phyloP scores from a whole-genome alignment of 2,329 filamentous ascomycete genomes.

The Penicillium sp. region DNA sequence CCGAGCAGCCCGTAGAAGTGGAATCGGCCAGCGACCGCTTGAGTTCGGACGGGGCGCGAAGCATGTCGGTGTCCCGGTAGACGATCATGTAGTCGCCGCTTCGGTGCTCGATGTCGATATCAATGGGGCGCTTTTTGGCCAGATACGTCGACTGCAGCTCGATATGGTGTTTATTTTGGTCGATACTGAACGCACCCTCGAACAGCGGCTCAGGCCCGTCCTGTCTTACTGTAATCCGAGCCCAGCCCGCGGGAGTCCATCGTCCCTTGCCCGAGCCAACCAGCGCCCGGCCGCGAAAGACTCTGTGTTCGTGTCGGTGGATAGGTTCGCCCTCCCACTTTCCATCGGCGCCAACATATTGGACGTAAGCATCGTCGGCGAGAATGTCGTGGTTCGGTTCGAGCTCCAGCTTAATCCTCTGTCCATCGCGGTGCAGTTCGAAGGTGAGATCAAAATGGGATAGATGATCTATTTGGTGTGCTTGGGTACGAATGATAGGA shows the following conservation, averaged over 20 bases:
- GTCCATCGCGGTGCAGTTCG: conserved; percentile 64
- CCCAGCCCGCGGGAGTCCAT: conserved; percentile 86
- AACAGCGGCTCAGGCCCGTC: conserved; percentile 83
- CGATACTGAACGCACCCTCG: conserved; percentile 81
- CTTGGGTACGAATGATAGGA: conserved; percentile 74
- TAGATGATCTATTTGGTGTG: conserved; percentile 74
- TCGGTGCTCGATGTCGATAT: conserved; percentile 63
- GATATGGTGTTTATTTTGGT: conserved; percentile 83
- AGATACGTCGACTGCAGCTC: conserved; percentile 74
- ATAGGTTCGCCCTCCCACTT: conserved; percentile 68
- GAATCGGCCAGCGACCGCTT: conserved; percentile 57
- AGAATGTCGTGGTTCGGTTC: conserved; percentile 92
- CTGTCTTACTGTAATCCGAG: conserved; percentile 72
- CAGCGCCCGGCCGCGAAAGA: conserved; percentile 81
- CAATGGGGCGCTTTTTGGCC: conserved; percentile 68
- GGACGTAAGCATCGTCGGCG: conserved; percentile 71
- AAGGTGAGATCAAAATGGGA: conserved; percentile 87
- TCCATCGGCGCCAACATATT: conserved; percentile 72
- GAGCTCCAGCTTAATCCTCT: conserved; percentile 75
- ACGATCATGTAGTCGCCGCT: conserved; percentile 81
- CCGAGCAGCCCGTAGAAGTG: conserved; percentile 61
- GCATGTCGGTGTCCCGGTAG: conserved; percentile 87
- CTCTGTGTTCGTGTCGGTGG: conserved; percentile 71
- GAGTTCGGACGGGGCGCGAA: conserved; percentile 59
- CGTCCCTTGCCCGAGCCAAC: conserved; percentile 62